Evolutionary conservation across 208 protist species (phyloP).

Genomic region (Acanthamoeba healyi): DNA sequence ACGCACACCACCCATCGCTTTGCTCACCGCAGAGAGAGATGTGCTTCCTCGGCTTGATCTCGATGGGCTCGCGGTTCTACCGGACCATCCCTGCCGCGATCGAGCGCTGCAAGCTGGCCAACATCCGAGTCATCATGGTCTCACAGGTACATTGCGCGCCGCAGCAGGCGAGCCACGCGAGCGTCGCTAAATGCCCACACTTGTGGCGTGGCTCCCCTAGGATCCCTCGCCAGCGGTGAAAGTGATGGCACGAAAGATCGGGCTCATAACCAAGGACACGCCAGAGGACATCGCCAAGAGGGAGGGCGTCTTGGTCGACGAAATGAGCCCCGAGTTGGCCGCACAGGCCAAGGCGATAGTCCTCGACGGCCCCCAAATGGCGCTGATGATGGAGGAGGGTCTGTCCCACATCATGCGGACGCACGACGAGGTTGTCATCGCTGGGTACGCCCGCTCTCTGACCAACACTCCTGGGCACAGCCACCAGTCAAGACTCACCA

Average conservation of each 20-base stretch:
- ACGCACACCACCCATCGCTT: no score
- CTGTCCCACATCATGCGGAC: not conserved
- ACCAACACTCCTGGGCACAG: no score
- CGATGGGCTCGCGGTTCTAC: slow-evolving; percentile 8
- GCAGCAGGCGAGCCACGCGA: no score
- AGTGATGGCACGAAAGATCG: not conserved
- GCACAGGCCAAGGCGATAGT: not conserved
- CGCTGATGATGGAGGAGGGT: not conserved
- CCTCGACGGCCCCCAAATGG: slow-evolving; percentile 33
- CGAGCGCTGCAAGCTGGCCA: slow-evolving; percentile 16
- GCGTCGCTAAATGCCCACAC: no score
- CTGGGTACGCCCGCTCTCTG: no score
- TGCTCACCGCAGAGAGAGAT: slow-evolving; percentile 61
- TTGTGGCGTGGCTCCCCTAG: no score
- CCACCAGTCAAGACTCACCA: no score
- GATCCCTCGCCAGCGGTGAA: not conserved
- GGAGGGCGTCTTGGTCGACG: not conserved
- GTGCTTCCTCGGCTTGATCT: slow-evolving; percentile 33
- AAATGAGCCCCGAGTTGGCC: not conserved
- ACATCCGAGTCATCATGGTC: slow-evolving; percentile 47
- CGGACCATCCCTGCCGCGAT: slow-evolving; percentile 5
- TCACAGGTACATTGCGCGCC: slow-evolving; percentile 32
- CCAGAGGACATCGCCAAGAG: slow-evolving; percentile 36
- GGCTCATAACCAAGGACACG: slow-evolving; percentile 32
- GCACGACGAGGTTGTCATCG: slow-evolving; percentile 22